Conservation (phyloP, 768 basidiomycete genomes). For the Fibroporia radiculosa region DNA sequence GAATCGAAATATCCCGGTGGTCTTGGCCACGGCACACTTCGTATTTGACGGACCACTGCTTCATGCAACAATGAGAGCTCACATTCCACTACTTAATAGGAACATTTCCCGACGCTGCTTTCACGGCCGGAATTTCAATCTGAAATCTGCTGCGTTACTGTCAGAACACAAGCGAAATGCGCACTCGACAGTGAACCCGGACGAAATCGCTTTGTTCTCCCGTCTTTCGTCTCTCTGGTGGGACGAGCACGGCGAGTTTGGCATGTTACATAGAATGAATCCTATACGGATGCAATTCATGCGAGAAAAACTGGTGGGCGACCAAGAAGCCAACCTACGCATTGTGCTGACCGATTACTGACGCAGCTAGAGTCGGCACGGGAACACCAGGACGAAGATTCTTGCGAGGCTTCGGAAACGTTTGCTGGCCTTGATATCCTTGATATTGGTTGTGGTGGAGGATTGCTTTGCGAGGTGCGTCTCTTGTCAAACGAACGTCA, state of each 20-base stretch:
- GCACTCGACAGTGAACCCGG: conserved; percentile 57
- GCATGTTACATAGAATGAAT: conserved; percentile 90
- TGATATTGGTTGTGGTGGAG: conserved; percentile 95
- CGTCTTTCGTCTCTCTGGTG: conserved; percentile 89
- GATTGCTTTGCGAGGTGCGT: conserved; percentile 81
- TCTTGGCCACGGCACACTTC: too few species aligned
- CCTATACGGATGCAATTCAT: conserved; percentile 81
- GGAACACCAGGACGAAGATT: conserved; percentile 40
- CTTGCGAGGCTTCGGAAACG: conserved; percentile 22
- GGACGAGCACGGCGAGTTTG: conserved; percentile 90
- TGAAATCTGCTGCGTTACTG: too few species aligned
- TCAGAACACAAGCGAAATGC: too few species aligned
- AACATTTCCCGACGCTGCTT: too few species aligned
- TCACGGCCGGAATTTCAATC: too few species aligned
- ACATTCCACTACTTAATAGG: too few species aligned
- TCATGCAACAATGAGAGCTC: too few species aligned
- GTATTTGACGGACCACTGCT: too few species aligned
- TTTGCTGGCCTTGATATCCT: conserved; percentile 67
- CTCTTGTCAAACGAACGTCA: not conserved
- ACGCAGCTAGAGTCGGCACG: conserved; percentile 43
- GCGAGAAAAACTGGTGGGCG: conserved; percentile 50
- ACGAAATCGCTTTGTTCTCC: conserved; percentile 87
- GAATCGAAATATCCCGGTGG: too few species aligned
- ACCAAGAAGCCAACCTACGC: not conserved
- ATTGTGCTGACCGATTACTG: not conserved